These are phyloP conservation scores for Pyrus pyrifolia DNA, from an alignment of 306 rosid species.

Conservation along the genomic window DNA sequence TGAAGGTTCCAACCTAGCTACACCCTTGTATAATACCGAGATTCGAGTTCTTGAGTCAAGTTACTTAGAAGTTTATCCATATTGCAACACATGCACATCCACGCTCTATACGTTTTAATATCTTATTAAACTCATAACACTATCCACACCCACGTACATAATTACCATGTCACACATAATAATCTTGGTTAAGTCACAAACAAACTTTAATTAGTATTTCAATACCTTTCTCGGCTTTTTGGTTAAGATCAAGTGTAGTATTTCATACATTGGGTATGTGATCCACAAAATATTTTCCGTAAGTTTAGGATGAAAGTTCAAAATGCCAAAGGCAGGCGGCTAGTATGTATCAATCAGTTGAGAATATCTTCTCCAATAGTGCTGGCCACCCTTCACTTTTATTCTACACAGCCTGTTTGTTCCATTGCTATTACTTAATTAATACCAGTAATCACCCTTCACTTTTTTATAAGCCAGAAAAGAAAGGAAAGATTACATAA, in stretches of 20 bases:
- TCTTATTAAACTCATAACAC: too few species aligned
- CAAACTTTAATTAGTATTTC: neutral
- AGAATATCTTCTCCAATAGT: constrained; percentile 2
- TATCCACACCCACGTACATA: neutral
- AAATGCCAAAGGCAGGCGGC: too few species aligned
- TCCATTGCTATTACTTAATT: neutral
- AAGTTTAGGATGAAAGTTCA: constrained; percentile 8
- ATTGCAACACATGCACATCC: too few species aligned
- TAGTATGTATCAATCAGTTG: too few species aligned
- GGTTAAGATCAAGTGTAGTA: too few species aligned
- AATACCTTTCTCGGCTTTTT: too few species aligned
- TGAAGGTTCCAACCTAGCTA: neutral
- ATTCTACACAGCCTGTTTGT: neutral
- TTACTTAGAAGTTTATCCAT: too few species aligned
- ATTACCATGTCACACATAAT: neutral
- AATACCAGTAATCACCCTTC: neutral
- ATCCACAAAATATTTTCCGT: neutral
- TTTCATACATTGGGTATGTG: neutral
- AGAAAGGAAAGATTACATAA: too few species aligned
- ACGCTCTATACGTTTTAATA: neutral
- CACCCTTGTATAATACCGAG: neutral
- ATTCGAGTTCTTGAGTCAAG: neutral
- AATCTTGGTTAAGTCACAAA: neutral
- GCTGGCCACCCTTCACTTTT: neutral
- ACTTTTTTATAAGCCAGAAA: neutral